Percentiles rank a stretch among this genome's conserved stretches.
phyloP scores from a whole-genome alignment of 768 basidiomycete species.

The Obba rivulosa region DNA sequence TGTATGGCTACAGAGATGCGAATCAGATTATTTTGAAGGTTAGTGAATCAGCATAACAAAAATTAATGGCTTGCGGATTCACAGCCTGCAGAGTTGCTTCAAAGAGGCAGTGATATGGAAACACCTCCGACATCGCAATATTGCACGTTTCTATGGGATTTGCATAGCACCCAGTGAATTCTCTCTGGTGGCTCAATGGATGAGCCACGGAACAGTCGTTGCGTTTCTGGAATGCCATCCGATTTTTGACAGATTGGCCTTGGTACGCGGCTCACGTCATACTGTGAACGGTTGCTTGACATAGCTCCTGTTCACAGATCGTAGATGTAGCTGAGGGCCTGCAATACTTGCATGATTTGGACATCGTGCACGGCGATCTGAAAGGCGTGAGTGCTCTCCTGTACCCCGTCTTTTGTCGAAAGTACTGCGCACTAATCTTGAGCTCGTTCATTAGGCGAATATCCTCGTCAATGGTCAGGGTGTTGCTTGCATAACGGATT shows the following conservation, averaged over 20 bases:
- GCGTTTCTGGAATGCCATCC: conserved; percentile 2
- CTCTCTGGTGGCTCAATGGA: conserved; percentile 4
- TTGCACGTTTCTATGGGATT: conserved; percentile 14
- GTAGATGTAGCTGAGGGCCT: conserved; percentile 16
- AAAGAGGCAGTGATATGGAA: conserved; percentile 11
- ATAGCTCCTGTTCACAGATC: conserved; percentile 6
- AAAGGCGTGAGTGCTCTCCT: conserved; percentile 14
- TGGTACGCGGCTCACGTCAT: conserved; percentile 1
- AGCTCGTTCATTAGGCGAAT: conserved; percentile 11
- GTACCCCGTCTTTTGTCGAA: neutral
- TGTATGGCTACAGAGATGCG: neutral
- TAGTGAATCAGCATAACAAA: no score
- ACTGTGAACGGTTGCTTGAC: neutral
- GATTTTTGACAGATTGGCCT: neutral
- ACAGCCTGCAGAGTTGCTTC: neutral
- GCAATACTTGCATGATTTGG: conserved; percentile 15
- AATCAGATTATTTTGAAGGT: neutral
- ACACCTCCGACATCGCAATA: conserved; percentile 10
- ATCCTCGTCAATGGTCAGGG: conserved; percentile 18
- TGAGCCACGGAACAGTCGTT: conserved; percentile 6
- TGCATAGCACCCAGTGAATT: conserved; percentile 5
- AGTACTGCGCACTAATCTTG: no score
- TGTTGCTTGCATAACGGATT: conserved; percentile 17
- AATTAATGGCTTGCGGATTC: no score
- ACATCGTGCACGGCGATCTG: conserved; percentile 20